Conservation (phyloP, 2,329 filamentous ascomycete species). For the Neofusicoccum laricinum region DNA sequence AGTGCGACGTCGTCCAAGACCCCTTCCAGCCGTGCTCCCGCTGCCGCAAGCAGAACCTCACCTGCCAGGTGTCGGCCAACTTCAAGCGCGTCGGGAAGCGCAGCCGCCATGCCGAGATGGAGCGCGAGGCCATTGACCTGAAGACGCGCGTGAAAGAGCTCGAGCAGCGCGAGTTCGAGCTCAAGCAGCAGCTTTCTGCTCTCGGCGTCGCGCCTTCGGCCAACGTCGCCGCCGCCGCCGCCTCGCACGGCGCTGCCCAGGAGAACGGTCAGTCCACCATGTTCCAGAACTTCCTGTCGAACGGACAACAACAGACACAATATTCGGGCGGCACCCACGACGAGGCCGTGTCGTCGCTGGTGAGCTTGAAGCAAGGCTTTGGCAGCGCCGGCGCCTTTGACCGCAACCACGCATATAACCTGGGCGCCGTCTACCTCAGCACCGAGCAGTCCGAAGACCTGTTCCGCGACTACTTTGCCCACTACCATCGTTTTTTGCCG, state of each 20-base stretch:
- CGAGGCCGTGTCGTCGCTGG: slow-evolving; percentile 15
- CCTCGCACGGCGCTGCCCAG: slow-evolving; percentile 58
- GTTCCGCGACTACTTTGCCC: slow-evolving; percentile 71
- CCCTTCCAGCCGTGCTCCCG: slow-evolving; percentile 75
- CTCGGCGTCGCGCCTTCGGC: slow-evolving; percentile 11
- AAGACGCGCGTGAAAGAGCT: slow-evolving; percentile 40
- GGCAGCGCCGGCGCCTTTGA: slow-evolving; percentile 5
- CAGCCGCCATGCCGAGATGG: slow-evolving; percentile 81
- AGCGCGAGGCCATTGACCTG: slow-evolving; percentile 68
- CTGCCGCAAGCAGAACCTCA: slow-evolving; percentile 74
- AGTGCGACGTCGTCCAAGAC: slow-evolving; percentile 80
- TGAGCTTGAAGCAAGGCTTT: slow-evolving; percentile 17
- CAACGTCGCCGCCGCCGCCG: slow-evolving; percentile 24
- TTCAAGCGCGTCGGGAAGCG: slow-evolving; percentile 83
- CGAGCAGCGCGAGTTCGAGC: slow-evolving; percentile 59
- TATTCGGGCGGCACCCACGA: slow-evolving; percentile 23
- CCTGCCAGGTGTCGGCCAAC: slow-evolving; percentile 83
- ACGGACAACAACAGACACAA: slow-evolving; percentile 18
- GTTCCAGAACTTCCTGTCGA: slow-evolving; percentile 12
- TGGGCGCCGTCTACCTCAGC: slow-evolving; percentile 14
- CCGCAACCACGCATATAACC: slow-evolving; percentile 14
- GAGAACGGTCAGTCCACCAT: slow-evolving; percentile 17
- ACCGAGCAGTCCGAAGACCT: slow-evolving; percentile 50
- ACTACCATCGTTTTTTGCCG: slow-evolving; percentile 75
- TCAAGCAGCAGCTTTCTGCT: slow-evolving; percentile 50